phyloP scores from a whole-genome alignment of 257 asterid species.

The Solanum sparsipilum region DNA sequence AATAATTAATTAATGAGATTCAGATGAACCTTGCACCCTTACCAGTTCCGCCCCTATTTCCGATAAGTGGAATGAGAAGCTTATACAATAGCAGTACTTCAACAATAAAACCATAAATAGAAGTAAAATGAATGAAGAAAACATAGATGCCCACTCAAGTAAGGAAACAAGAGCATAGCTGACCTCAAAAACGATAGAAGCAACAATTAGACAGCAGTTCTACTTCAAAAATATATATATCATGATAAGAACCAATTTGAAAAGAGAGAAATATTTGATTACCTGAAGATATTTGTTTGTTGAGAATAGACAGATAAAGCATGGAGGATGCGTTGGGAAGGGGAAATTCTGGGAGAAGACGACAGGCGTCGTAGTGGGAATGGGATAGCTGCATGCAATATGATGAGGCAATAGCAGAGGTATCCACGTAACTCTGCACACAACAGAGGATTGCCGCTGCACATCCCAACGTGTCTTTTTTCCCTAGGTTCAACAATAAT shows the following conservation, averaged over 20 bases:
- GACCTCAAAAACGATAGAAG: neutral
- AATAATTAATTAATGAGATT: neutral
- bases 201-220: neutral
- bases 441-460: neutral
- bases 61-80: neutral
- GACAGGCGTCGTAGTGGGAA: neutral
- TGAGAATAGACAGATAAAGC: neutral
- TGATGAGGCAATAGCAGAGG: neutral
- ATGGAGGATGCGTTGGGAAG: neutral
- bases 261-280: neutral
- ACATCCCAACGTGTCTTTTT: neutral
- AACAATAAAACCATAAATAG: neutral
- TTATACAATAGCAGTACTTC: neutral
- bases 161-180: neutral
- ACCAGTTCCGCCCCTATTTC: neutral
- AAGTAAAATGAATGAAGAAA: neutral
- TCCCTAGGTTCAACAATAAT: accelerated
- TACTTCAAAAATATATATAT: neutral
- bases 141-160: neutral
- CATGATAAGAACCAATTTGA: neutral
- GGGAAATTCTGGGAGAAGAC: neutral
- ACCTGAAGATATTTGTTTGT: neutral
- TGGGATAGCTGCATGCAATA: neutral
- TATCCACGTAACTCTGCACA: neutral
- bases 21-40: neutral